Conservation (phyloP, 192 early-diverging fungal genomes). For the Umbelopsis vinacea region DNA sequence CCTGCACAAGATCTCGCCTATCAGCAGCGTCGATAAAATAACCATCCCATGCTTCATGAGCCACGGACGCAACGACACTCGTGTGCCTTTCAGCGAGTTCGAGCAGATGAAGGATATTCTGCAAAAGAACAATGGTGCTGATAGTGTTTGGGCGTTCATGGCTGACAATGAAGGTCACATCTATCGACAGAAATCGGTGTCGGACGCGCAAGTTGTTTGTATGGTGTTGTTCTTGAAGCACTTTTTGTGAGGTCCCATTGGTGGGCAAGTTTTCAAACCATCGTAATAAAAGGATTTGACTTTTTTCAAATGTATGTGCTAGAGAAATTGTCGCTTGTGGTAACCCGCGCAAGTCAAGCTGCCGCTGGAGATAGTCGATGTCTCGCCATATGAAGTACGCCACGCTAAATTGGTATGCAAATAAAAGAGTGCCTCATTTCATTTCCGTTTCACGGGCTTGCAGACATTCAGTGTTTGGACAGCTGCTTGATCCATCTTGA, state of each 20-base stretch:
- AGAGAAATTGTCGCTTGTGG: too few relatives aligned
- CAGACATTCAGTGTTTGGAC: too few relatives aligned
- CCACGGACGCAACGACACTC: constrained; percentile 13
- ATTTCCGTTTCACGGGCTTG: too few relatives aligned
- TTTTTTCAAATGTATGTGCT: too few relatives aligned
- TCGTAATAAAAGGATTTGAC: not conserved
- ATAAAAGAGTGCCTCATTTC: too few relatives aligned
- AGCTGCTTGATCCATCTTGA: too few relatives aligned
- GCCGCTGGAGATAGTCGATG: too few relatives aligned
- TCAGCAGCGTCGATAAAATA: constrained; percentile 7
- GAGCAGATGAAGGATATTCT: constrained; percentile 16
- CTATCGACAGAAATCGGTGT: constrained; percentile 1
- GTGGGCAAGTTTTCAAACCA: not conserved
- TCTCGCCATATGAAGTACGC: too few relatives aligned
- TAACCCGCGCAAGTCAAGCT: too few relatives aligned
- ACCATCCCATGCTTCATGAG: constrained; percentile 15
- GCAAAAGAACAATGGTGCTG: constrained; percentile 19
- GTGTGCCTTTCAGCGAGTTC: constrained; percentile 10
- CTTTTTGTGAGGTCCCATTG: not conserved
- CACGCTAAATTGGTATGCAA: too few relatives aligned
- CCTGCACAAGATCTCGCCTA: constrained; percentile 8
- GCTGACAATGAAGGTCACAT: constrained; percentile 25
- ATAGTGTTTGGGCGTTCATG: constrained; percentile 15
- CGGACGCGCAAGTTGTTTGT: constrained; percentile 9
- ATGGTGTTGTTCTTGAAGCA: constrained; percentile 2